A percentile compares a stretch with the other conserved stretches of the same genome.
Evolutionary conservation across 2,329 filamentous ascomycete species (phyloP).

Genomic region (Phyllosticta citribraziliensis): DNA sequence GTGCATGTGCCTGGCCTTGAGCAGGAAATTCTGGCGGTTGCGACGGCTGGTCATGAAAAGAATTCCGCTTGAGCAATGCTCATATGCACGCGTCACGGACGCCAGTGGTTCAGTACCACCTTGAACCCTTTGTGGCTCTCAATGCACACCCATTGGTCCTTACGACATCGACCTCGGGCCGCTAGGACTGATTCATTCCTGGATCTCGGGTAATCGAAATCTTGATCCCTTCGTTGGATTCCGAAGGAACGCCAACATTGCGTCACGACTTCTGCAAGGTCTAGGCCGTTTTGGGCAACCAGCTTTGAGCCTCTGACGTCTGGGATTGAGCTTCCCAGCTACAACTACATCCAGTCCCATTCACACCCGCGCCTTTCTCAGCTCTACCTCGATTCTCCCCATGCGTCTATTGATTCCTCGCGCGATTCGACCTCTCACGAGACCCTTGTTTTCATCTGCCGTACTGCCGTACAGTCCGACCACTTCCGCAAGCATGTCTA

Average conservation of each 20-base stretch:
- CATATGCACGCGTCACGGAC: no score
- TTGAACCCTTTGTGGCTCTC: not conserved
- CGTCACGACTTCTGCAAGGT: constrained; percentile 5
- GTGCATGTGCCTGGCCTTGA: constrained; percentile 67
- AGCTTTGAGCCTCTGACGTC: constrained; percentile 3
- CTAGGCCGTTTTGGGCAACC: constrained; percentile 3
- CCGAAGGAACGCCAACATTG: not conserved
- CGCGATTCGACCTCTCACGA: not conserved
- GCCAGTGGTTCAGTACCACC: not conserved
- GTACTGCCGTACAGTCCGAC: not conserved
- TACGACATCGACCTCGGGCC: not conserved
- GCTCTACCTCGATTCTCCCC: not conserved
- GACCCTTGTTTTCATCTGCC: not conserved
- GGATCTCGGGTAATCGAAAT: not conserved
- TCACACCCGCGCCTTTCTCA: not conserved
- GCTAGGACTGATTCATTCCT: not conserved
- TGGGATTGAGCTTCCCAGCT: not conserved
- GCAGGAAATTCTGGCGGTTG: constrained; percentile 68
- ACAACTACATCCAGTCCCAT: not conserved
- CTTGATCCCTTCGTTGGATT: not conserved
- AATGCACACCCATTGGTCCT: not conserved
- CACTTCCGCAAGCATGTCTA: constrained; percentile 22
- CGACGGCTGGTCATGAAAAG: constrained; percentile 66
- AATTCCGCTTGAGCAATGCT: not conserved
- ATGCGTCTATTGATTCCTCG: not conserved